Conservation (phyloP, 1,284 basidiomycete genomes). For the Pulchroboletus neoregius region DNA sequence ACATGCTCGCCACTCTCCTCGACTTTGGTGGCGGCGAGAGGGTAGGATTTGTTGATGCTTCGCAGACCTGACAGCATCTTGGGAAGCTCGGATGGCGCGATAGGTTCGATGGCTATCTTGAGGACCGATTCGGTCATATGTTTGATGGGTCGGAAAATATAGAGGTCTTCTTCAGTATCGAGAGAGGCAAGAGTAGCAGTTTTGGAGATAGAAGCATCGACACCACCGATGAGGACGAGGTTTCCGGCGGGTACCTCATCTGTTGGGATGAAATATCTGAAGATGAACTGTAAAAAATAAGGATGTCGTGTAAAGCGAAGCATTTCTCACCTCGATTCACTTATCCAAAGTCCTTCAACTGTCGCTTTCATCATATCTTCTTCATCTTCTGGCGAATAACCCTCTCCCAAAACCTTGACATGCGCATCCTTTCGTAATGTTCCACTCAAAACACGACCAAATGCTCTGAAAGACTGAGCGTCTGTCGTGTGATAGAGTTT, state of each 20-base stretch:
- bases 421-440: slow-evolving; percentile 79
- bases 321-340: slow-evolving; percentile 74
- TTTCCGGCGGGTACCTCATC: slow-evolving; percentile 91
- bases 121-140: slow-evolving; percentile 98
- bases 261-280: slow-evolving; percentile 84
- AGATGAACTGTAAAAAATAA: slow-evolving; percentile 16
- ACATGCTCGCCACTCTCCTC: slow-evolving; percentile 99
- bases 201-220: slow-evolving; percentile 93
- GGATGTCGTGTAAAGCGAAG: background rate
- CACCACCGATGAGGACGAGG: slow-evolving; percentile 86
- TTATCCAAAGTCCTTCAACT: slow-evolving; percentile 87
- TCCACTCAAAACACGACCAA: slow-evolving; percentile 92
- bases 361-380: slow-evolving; percentile 93
- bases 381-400: slow-evolving; percentile 96
- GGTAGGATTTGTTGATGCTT: slow-evolving; percentile 97
- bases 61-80: slow-evolving; percentile 98
- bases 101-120: slow-evolving; percentile 98
- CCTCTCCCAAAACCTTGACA: slow-evolving; percentile 96
- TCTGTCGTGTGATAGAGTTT: slow-evolving; percentile 97
- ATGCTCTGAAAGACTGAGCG: slow-evolving; percentile 93
- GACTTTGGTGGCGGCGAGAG: slow-evolving; percentile 90
- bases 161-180: slow-evolving; percentile 77
- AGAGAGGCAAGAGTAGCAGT: slow-evolving; percentile 83
- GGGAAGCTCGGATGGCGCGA: slow-evolving; percentile 94
- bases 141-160: slow-evolving; percentile 93